Conservation (phyloP, 495 filamentous ascomycete species). For the Penicillium cinerascens region DNA sequence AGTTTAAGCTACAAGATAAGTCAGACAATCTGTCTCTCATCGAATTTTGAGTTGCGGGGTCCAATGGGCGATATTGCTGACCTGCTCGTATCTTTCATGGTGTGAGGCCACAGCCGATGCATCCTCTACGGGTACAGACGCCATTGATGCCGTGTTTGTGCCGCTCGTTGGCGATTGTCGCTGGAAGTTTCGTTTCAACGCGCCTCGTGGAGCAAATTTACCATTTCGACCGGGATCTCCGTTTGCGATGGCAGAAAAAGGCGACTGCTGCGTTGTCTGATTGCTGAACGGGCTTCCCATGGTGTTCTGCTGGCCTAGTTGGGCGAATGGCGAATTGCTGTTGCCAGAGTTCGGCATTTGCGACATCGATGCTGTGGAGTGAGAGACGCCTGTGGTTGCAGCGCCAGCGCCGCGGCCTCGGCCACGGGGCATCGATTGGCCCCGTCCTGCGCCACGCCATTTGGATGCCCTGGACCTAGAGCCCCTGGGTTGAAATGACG, state of each 20-base stretch:
- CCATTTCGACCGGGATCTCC: conserved; percentile 1
- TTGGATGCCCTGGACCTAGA: conserved; percentile 15
- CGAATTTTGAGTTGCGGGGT: not conserved
- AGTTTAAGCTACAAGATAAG: conserved; percentile 51
- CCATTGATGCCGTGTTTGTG: conserved; percentile 4
- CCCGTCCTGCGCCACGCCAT: conserved; percentile 30
- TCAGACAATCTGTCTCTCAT: conserved; percentile 15
- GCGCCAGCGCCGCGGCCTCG: conserved; percentile 20
- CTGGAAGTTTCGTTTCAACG: conserved; percentile 11
- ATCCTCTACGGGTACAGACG: conserved; percentile 23
- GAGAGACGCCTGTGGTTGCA: conserved; percentile 7
- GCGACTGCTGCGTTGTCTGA: conserved; percentile 15
- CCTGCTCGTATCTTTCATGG: conserved; percentile 44
- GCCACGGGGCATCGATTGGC: conserved; percentile 6
- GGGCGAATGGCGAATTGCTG: conserved; percentile 31
- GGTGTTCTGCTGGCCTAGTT: conserved; percentile 23
- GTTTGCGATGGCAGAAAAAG: conserved; percentile 19
- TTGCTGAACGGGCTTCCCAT: conserved; percentile 16
- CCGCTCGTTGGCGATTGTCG: not conserved
- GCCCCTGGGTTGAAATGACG: conserved; percentile 22
- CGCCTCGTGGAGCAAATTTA: conserved; percentile 9
- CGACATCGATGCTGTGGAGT: not conserved
- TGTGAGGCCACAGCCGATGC: conserved; percentile 24
- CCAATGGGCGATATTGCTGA: conserved; percentile 14
- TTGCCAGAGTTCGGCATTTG: conserved; percentile 1